A percentile compares a stretch with the other conserved stretches of the same genome.
These are phyloP conservation scores for Waitea zeae DNA, from an alignment of 1,284 basidiomycete species.

Conservation along the genomic window DNA sequence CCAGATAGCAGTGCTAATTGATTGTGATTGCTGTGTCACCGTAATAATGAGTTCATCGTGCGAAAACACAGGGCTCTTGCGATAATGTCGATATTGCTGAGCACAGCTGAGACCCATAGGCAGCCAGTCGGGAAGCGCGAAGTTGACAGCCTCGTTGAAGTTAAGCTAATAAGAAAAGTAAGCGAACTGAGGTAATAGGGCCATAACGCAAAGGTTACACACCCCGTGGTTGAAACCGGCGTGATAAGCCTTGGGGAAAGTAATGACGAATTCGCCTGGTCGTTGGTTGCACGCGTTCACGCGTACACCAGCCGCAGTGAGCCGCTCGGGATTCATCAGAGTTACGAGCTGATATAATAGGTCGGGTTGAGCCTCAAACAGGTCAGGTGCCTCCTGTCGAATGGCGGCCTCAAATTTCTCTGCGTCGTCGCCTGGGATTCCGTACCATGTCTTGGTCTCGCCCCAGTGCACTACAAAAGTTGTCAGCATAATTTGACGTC, in stretches of 20 bases:
- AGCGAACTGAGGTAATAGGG: slow-evolving; percentile 2
- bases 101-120: slow-evolving; percentile 78
- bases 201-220: slow-evolving; percentile 19
- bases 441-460: slow-evolving; percentile 99
- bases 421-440: slow-evolving; percentile 86
- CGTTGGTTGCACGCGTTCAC: slow-evolving; percentile 93
- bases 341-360: slow-evolving; percentile 96
- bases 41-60: slow-evolving; percentile 95
- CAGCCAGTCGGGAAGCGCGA: slow-evolving; percentile 94
- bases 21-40: slow-evolving; percentile 83
- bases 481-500: slow-evolving; percentile 1
- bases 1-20: slow-evolving; percentile 91
- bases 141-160: slow-evolving; percentile 99
- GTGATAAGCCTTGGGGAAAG: slow-evolving; percentile 97
- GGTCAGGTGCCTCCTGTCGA: slow-evolving; percentile 86
- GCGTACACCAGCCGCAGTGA: slow-evolving; percentile 81
- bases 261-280: slow-evolving; percentile 94
- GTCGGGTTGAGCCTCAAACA: slow-evolving; percentile 97
- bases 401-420: slow-evolving; percentile 96
- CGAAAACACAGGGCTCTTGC: slow-evolving; percentile 92
- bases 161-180: slow-evolving; percentile 46
- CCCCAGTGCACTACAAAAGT: slow-evolving; percentile 83
- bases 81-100: slow-evolving; percentile 73
- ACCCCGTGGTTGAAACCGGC: slow-evolving; percentile 98
- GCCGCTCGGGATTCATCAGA: slow-evolving; percentile 87